A percentile compares a stretch with the other conserved stretches of the same genome.
Conservation (phyloP, 2,329 filamentous ascomycete genomes). For the Aspergillus latus region DNA sequence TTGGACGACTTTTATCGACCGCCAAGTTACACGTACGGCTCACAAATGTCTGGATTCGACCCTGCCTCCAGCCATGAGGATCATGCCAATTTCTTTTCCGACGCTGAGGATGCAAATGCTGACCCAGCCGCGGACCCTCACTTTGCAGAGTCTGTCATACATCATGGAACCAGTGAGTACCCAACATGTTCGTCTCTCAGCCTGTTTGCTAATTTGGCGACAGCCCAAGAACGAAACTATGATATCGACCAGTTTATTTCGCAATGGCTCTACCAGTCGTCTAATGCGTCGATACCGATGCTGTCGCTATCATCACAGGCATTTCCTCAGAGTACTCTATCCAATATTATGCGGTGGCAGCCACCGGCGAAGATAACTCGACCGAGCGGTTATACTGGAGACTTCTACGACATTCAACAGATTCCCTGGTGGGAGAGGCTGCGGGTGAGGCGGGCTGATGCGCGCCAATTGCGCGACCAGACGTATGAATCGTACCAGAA, state of each 20-base stretch:
- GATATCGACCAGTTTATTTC: constrained; percentile 45
- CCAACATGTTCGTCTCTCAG: neutral
- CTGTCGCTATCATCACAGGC: constrained; percentile 20
- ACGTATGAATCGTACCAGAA: constrained; percentile 46
- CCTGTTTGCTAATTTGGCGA: constrained; percentile 5
- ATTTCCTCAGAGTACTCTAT: constrained; percentile 30
- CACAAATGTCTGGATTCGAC: constrained; percentile 15
- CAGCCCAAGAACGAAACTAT: constrained; percentile 43
- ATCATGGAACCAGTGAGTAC: constrained; percentile 32
- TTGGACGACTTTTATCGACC: constrained; percentile 33
- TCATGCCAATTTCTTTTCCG: constrained; percentile 17
- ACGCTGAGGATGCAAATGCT: constrained; percentile 18
- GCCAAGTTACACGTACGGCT: constrained; percentile 21
- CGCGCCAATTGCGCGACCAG: constrained; percentile 40
- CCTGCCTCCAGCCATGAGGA: constrained; percentile 18
- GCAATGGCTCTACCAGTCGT: constrained; percentile 40
- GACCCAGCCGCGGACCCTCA: constrained; percentile 19
- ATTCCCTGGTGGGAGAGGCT: constrained; percentile 43
- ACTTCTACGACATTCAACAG: constrained; percentile 42
- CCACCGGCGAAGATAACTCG: constrained; percentile 35
- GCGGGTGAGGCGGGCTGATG: constrained; percentile 38
- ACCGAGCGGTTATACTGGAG: constrained; percentile 28
- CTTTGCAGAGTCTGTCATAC: constrained; percentile 25
- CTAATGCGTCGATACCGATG: constrained; percentile 21
- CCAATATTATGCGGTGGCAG: constrained; percentile 36